Percentiles rank a stretch among this genome's conserved stretches.
Conservation (phyloP, 208 protist genomes). For the Acanthamoeba royreba region DNA sequence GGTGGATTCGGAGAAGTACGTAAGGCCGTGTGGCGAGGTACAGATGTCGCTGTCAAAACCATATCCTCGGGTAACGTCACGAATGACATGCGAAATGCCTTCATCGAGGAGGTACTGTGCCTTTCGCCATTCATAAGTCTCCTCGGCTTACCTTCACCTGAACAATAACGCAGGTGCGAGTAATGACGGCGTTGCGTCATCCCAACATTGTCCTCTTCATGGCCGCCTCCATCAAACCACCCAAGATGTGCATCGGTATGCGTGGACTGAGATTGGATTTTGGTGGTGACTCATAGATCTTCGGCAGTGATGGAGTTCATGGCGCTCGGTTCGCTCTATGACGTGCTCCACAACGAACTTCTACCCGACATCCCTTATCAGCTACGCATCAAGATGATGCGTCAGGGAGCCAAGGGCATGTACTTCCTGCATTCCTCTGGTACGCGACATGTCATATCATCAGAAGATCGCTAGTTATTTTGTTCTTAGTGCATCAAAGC, state of each 20-base stretch:
- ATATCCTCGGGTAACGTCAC: neutral
- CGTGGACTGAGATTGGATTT: neutral
- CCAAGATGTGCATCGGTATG: neutral
- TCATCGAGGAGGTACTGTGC: neutral
- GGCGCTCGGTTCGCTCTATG: neutral
- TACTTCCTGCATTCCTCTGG: constrained; percentile 29
- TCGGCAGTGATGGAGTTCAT: neutral
- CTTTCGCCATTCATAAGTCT: neutral
- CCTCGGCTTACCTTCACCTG: neutral
- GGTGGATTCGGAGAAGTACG: neutral
- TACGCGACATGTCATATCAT: neutral
- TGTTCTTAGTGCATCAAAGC: neutral
- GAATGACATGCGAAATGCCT: neutral
- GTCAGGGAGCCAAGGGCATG: neutral
- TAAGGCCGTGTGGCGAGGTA: neutral
- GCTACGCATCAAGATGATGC: neutral
- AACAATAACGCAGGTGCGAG: neutral
- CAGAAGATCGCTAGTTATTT: neutral
- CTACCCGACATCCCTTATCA: neutral
- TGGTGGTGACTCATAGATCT: neutral
- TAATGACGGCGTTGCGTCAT: neutral
- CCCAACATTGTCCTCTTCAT: neutral
- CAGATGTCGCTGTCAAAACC: neutral
- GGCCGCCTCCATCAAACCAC: neutral
- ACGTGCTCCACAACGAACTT: neutral